Percentiles rank a stretch among this genome's conserved stretches.
Conservation (phyloP, 768 basidiomycete genomes). For the Sarcomyxa edulis region DNA sequence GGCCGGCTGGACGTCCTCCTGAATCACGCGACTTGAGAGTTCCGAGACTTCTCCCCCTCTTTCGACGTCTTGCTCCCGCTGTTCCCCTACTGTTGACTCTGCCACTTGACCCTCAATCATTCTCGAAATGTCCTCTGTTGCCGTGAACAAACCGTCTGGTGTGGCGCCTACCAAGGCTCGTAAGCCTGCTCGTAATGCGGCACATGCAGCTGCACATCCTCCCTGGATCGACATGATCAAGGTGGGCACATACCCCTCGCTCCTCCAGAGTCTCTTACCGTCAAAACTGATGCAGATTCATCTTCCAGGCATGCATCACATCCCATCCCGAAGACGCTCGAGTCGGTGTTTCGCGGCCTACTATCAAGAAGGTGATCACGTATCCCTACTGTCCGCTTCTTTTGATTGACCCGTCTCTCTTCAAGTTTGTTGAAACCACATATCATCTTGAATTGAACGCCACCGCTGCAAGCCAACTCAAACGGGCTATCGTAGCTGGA, state of each 20-base stretch:
- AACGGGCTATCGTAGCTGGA: conserved; percentile 66
- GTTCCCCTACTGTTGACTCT: conserved; percentile 7
- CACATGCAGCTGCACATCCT: conserved; percentile 45
- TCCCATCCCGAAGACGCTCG: conserved; percentile 68
- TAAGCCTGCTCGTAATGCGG: conserved; percentile 26
- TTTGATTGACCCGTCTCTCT: conserved; percentile 9
- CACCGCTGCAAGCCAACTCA: conserved; percentile 71
- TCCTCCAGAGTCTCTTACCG: too few species aligned
- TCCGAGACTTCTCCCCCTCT: too few species aligned
- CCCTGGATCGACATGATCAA: conserved; percentile 80
- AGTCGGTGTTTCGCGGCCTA: conserved; percentile 71
- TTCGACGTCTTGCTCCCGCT: conserved; percentile 16
- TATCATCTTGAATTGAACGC: conserved; percentile 77
- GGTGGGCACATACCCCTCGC: too few species aligned
- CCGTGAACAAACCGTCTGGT: conserved; percentile 31
- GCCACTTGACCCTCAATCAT: conserved; percentile 15
- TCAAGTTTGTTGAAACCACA: conserved; percentile 79
- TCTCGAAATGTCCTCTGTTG: conserved; percentile 17
- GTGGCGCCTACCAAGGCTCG: conserved; percentile 31
- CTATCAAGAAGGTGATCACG: conserved; percentile 67
- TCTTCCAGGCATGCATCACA: conserved; percentile 73
- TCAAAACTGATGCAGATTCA: too few species aligned
- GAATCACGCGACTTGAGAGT: conserved; percentile 10
- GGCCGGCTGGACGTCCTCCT: not conserved
- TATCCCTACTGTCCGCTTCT: conserved; percentile 8